These are phyloP conservation scores for Monosporascus sp. DNA, from an alignment of 2,329 filamentous ascomycete species.

Conservation along the genomic window DNA sequence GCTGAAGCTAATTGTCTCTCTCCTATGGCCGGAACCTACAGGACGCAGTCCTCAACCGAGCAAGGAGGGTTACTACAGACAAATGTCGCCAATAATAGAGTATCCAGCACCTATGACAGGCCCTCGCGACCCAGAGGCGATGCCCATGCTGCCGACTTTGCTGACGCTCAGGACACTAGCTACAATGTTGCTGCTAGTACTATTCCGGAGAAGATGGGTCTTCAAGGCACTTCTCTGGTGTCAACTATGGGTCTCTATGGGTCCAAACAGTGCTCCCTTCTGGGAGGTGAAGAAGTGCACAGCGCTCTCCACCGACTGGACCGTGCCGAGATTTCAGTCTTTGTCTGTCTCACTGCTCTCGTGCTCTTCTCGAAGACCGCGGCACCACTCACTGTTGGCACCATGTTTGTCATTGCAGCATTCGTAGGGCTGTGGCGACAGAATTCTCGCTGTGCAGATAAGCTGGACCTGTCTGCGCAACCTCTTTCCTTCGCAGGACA, in stretches of 20 bases:
- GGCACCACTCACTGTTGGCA: not conserved
- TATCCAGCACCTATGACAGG: not conserved
- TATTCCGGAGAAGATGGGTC: not conserved
- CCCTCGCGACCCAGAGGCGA: not conserved
- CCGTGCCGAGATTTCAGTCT: not conserved
- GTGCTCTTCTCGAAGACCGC: not conserved
- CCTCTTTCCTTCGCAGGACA: slow-evolving; percentile 5
- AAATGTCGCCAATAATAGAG: not conserved
- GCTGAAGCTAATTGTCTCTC: too few relatives aligned
- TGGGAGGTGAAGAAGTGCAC: not conserved
- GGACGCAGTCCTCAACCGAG: not conserved
- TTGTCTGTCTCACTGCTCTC: not conserved
- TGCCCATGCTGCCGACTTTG: not conserved
- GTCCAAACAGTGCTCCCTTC: not conserved
- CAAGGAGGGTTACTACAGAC: not conserved
- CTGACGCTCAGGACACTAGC: not conserved
- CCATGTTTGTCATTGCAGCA: not conserved
- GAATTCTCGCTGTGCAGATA: not conserved
- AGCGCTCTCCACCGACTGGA: not conserved
- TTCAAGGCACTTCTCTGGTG: not conserved
- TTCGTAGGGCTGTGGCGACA: slow-evolving; percentile 2
- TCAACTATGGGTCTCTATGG: too few relatives aligned
- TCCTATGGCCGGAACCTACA: not conserved
- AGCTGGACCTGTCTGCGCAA: slow-evolving; percentile 3
- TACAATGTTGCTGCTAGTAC: not conserved